Evolutionary conservation across 2,329 filamentous ascomycete species (phyloP), one percentile per base, ranked within the genome.

Genomic region (Claviceps quebecensis): DNA sequence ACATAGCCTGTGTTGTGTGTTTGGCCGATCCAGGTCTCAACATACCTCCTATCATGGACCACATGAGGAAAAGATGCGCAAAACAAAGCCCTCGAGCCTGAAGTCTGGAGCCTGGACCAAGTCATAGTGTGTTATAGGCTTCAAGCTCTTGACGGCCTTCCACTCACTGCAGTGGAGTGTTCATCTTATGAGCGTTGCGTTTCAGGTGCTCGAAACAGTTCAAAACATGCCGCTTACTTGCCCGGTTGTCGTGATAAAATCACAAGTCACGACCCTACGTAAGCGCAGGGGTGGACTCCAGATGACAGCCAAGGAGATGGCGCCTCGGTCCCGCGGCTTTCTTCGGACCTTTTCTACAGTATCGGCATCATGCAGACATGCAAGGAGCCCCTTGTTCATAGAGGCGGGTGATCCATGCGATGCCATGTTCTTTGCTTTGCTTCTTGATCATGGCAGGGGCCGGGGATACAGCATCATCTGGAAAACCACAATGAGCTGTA

Each of bases 281-380:
- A 23, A 41, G 26, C 41, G 22, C 37, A 47, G 36, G 50, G 50
- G 16, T 46, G 13, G 36, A 41, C 41, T 49, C n/a, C 47, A 52
- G 47, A 52, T 52, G 41, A 49, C 50, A 45, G 29, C 29, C 29
- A 11, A 34, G 9, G 29, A 9, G 22, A 29, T 29, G 43, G 16
- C 22, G 8, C n/a, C n/a, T 19, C 26, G 14, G 14, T 17, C 29
- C 13, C 13, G 29, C 29, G 29, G 29, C 16, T 23, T 11, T 5
- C 6, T n/a, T 34, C 40, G 22, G 34, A 7, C 47, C 39, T 41
- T 41, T 22, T 19, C 19, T 22, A 37, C 16, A 14, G 4, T 22
- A 19, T 40, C 29, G 37, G 19, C 46, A 36, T 46, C 19, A 45
- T 49, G 46, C 46, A 52, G 26, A 16, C 19, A 48, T 49, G 46